Conservation (phyloP, 2,329 filamentous ascomycete species). For the Cladosporium oxysporum region DNA sequence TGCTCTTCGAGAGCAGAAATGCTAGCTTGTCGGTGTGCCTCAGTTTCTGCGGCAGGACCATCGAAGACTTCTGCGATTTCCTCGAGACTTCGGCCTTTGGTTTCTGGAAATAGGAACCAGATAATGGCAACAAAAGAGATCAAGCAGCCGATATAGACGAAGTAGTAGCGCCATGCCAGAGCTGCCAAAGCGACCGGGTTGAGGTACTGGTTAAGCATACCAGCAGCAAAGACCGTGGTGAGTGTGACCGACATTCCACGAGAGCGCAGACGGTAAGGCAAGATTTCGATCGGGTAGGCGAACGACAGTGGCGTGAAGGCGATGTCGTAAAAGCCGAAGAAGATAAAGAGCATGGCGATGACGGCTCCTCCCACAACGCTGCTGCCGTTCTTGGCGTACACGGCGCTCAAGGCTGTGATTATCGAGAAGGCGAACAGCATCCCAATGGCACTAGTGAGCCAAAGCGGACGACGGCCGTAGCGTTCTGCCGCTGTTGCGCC, state of each 20-base stretch:
- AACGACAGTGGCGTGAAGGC: conserved; percentile 39
- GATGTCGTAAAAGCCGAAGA: conserved; percentile 45
- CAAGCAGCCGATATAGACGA: conserved; percentile 38
- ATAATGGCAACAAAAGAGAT: conserved; percentile 37
- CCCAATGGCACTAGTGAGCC: conserved; percentile 43
- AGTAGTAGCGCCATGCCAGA: conserved; percentile 36
- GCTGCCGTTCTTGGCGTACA: conserved; percentile 37
- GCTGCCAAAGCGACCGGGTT: conserved; percentile 35
- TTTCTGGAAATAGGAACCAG: conserved; percentile 58
- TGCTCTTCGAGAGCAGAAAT: conserved; percentile 1
- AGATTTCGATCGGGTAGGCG: conserved; percentile 39
- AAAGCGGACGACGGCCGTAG: conserved; percentile 46
- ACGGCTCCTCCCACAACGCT: conserved; percentile 40
- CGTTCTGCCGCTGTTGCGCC: conserved; percentile 45
- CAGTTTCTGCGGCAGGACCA: conserved; percentile 17
- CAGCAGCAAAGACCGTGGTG: conserved; percentile 25
- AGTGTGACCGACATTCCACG: conserved; percentile 31
- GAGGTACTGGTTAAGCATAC: conserved; percentile 40
- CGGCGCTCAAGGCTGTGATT: conserved; percentile 44
- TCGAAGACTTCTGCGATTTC: conserved; percentile 29
- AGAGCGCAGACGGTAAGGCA: conserved; percentile 35
- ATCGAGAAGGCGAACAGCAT: conserved; percentile 49
- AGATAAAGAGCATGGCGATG: conserved; percentile 48
- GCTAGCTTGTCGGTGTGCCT: conserved; percentile 9
- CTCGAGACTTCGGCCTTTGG: conserved; percentile 27